Evolutionary conservation across 805 yeast species (phyloP).

Genomic region (Clavispora carvajalis): DNA sequence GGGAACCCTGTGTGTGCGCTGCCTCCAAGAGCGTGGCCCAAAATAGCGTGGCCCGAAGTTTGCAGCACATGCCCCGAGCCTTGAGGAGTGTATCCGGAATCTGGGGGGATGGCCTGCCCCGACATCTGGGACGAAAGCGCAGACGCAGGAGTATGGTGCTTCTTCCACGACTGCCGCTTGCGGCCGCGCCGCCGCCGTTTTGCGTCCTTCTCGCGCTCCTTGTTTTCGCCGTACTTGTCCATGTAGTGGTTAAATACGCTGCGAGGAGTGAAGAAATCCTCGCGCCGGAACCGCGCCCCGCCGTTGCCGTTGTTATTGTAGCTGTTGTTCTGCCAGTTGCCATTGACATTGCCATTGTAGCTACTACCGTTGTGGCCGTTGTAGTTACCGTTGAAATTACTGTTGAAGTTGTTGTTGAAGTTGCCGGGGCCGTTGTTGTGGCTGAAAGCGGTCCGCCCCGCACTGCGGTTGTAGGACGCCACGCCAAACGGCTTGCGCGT

Average conservation of each 20-base stretch:
- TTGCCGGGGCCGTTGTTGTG: conserved; percentile 9
- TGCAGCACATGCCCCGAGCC: background rate
- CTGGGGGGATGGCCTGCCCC: background rate
- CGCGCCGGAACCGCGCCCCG: conserved; percentile 44
- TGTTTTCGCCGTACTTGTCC: conserved; percentile 54
- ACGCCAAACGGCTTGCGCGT: conserved; percentile 60
- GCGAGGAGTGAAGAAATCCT: conserved; percentile 75
- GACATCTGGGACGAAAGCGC: background rate
- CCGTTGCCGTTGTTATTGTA: conserved; percentile 7
- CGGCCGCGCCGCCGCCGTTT: conserved; percentile 14
- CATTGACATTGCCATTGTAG: conserved; percentile 7
- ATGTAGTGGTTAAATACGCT: conserved; percentile 65
- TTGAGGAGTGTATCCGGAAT: too few relatives aligned
- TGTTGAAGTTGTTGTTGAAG: conserved; percentile 7
- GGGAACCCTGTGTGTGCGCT: background rate
- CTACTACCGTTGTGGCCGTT: conserved; percentile 8
- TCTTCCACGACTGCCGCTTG: conserved; percentile 28
- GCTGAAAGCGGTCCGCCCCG: conserved; percentile 5
- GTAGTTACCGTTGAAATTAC: conserved; percentile 8
- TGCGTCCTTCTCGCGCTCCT: conserved; percentile 18
- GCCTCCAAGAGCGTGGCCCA: background rate
- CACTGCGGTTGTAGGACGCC: conserved; percentile 46
- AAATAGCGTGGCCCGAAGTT: background rate
- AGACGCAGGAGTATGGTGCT: conserved; percentile 4
- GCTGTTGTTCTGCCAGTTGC: conserved; percentile 2